phyloP scores from a whole-genome alignment of 2,329 filamentous ascomycete species.

The Berkeleyomyces rouxiae region DNA sequence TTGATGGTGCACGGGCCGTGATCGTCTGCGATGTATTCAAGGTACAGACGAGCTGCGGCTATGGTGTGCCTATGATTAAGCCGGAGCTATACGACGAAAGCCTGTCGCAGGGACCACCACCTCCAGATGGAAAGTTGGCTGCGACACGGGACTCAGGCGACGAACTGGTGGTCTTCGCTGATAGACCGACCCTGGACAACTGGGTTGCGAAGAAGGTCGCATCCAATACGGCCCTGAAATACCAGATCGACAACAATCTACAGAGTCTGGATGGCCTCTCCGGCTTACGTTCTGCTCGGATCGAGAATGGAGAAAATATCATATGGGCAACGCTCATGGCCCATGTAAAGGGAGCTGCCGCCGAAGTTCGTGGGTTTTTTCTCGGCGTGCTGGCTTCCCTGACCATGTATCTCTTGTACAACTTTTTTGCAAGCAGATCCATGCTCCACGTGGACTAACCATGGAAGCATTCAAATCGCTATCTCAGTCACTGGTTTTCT shows the following conservation, averaged over 20 bases:
- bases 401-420: conserved; percentile 4
- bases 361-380: conserved; percentile 21
- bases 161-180: conserved; percentile 30
- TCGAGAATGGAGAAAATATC: conserved; percentile 31
- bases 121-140: neutral
- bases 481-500: neutral
- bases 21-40: conserved; percentile 46
- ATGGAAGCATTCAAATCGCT: neutral
- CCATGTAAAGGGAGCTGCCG: neutral
- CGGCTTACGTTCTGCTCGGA: conserved; percentile 36
- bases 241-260: conserved; percentile 39
- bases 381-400: conserved; percentile 15
- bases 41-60: conserved; percentile 52
- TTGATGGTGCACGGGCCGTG: conserved; percentile 39
- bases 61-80: conserved; percentile 39
- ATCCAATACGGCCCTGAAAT: conserved; percentile 33
- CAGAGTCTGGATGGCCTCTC: conserved; percentile 42
- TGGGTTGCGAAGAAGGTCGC: conserved; percentile 33
- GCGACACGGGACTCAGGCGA: conserved; percentile 11
- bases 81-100: conserved; percentile 22
- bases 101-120: conserved; percentile 6
- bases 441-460: neutral
- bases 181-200: conserved; percentile 38
- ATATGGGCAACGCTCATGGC: conserved; percentile 25
- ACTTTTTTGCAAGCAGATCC: neutral